Percentiles rank a stretch among this genome's conserved stretches.
These are phyloP conservation scores for Endoconidiophora laricicola DNA, from an alignment of 2,329 filamentous ascomycete species.

Conservation along the genomic window DNA sequence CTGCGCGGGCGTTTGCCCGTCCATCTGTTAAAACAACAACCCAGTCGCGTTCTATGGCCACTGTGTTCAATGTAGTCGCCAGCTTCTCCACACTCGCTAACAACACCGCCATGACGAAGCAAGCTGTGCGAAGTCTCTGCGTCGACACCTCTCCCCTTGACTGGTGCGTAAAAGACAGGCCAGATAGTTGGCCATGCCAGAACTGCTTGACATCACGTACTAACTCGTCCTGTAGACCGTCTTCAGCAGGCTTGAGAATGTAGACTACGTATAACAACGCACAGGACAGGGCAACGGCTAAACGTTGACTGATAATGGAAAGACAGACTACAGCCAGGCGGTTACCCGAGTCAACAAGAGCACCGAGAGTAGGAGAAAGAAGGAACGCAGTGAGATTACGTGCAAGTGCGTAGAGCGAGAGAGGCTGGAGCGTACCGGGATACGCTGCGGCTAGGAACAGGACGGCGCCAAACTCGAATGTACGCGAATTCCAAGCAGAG, in stretches of 20 bases:
- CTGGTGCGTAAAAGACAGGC: slow-evolving; percentile 4
- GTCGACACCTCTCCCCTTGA: no score
- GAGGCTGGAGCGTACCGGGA: slow-evolving; percentile 43
- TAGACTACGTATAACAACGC: slow-evolving; percentile 26
- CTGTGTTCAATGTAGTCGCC: slow-evolving; percentile 43
- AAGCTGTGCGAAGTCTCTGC: background rate
- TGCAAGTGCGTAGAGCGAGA: slow-evolving; percentile 51
- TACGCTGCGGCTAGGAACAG: slow-evolving; percentile 40
- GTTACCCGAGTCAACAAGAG: slow-evolving; percentile 37
- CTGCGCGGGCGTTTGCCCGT: slow-evolving; percentile 15
- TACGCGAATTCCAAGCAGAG: slow-evolving; percentile 46
- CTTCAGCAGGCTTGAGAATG: background rate
- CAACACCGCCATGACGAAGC: slow-evolving; percentile 24
- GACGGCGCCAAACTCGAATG: slow-evolving; percentile 47
- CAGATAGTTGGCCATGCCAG: background rate
- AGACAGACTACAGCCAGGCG: slow-evolving; percentile 32
- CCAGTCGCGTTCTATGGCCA: slow-evolving; percentile 59
- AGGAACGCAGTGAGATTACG: slow-evolving; percentile 40
- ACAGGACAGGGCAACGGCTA: slow-evolving; percentile 32
- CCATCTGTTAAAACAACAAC: slow-evolving; percentile 26
- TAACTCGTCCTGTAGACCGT: no score
- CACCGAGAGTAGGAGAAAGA: slow-evolving; percentile 41
- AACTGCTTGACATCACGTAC: background rate
- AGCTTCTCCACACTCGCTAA: slow-evolving; percentile 56
- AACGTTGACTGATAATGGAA: slow-evolving; percentile 28